Base-by-base conservation (phyloP, 2,329 filamentous ascomycete genomes). In the Xylariomycetidae sp. region DNA sequence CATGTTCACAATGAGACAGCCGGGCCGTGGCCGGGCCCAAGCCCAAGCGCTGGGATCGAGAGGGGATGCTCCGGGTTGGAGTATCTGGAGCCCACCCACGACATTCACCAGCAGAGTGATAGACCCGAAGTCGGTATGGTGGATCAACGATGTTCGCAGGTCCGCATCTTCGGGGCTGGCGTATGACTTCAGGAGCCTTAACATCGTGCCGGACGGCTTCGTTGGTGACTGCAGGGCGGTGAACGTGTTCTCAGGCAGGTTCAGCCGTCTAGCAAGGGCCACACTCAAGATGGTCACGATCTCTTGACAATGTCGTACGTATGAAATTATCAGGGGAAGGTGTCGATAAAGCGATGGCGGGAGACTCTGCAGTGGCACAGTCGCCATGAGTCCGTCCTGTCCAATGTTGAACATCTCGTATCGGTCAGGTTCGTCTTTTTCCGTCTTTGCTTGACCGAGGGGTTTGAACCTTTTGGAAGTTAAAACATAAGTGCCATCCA, bases 111-210 rank as follows among this genome's bases (percentile, higher is more conserved):
- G 50, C 0, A 63, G 43, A 1, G 62, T 62, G 10, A 63, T 48
- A 5, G 49, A 53, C 2, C 60, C 61, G 27, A 62, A 57, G 34
- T 62, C 59, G 1, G 56, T 61, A 30, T 65, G 58, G 11, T 53
- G 46, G 9, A 50, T 41, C 37, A 57, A 49, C 22, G 40, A 48
- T 15, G 46, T 50, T 28, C 48, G 41, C 1, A 49, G 39, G n/a
- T 50, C 43, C 16, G 31, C 27, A 12, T 25, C 25, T n/a, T 27
- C 14, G 10, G 33, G 40, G 29, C 45, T 41, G 12, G 41, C 46
- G 27, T 34, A 46, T 6, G 34, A 25, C 33, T 49, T 47, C 25
- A 48, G 33, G 15, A 51, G 12, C 3, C 45, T 33, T n/a, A 47
- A 16, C 11, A 48, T 45, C 6, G 51, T 58, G 5, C 43, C 53